Conservation (phyloP, 345 rosid species). For the Clarkia xantiana region DNA sequence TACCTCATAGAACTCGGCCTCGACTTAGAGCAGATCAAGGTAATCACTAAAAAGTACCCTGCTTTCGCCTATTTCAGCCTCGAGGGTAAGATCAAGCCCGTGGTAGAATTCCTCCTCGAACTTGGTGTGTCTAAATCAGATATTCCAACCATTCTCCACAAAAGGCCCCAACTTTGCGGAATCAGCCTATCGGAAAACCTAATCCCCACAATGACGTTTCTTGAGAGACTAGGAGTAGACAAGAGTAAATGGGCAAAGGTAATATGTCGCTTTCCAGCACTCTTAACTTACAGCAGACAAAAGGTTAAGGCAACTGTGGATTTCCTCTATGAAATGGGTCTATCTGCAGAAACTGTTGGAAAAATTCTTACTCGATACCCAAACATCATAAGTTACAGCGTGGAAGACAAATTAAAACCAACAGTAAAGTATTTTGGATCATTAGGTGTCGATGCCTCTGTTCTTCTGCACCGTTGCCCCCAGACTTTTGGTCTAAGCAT, state of each 20-base stretch:
- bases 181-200: slow-evolving; percentile 63
- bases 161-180: slow-evolving; percentile 83
- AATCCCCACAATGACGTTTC: slow-evolving; percentile 61
- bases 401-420: slow-evolving; percentile 70
- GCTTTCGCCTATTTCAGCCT: slow-evolving; percentile 76
- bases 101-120: slow-evolving; percentile 66
- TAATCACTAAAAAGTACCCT: slow-evolving; percentile 54
- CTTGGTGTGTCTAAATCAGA: slow-evolving; percentile 65
- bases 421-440: slow-evolving; percentile 55
- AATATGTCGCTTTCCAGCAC: slow-evolving; percentile 64
- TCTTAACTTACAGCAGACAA: slow-evolving; percentile 70
- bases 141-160: slow-evolving; percentile 42
- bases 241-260: slow-evolving; percentile 80
- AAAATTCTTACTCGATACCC: slow-evolving; percentile 67
- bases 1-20: slow-evolving; percentile 77
- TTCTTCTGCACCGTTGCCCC: slow-evolving; percentile 60
- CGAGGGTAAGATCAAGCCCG: slow-evolving; percentile 73
- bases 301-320: slow-evolving; percentile 43
- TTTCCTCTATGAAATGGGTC: slow-evolving; percentile 60
- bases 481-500: slow-evolving; percentile 74
- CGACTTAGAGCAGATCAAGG: slow-evolving; percentile 67
- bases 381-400: slow-evolving; percentile 57
- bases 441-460: slow-evolving; percentile 46
- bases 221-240: slow-evolving; percentile 67
- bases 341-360: slow-evolving; percentile 47